Evolutionary conservation across 2,329 filamentous ascomycete species (phyloP).

Genomic region (Exophiala calicioides): DNA sequence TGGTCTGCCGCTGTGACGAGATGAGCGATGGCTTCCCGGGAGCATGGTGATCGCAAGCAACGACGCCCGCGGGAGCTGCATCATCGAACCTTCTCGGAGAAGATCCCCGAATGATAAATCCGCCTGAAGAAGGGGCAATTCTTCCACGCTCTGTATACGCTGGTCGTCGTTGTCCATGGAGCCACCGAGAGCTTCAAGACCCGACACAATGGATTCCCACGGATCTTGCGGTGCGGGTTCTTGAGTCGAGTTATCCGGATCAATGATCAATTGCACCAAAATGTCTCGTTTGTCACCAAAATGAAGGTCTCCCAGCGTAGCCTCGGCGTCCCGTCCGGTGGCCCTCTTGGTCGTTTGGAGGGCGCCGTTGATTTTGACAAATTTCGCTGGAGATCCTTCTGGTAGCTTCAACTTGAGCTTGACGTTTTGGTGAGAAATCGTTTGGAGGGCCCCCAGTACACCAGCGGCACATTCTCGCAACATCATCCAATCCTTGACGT

Average conservation of each 20-base stretch:
- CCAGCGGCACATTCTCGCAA: constrained; percentile 92
- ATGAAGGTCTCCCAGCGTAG: constrained; percentile 82
- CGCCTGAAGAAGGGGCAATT: constrained; percentile 91
- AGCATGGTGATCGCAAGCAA: constrained; percentile 92
- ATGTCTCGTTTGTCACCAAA: constrained; percentile 97
- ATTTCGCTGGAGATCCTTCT: constrained; percentile 95
- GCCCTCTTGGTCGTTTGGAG: constrained; percentile 95
- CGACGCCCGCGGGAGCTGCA: constrained; percentile 84
- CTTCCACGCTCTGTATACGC: constrained; percentile 81
- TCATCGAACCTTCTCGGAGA: constrained; percentile 79
- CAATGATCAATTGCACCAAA: constrained; percentile 88
- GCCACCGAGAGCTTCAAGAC: constrained; percentile 87
- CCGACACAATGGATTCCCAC: constrained; percentile 97
- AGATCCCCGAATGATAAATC: constrained; percentile 94
- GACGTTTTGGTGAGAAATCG: constrained; percentile 95
- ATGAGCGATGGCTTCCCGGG: constrained; percentile 66
- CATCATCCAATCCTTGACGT: constrained; percentile 99
- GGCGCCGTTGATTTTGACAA: constrained; percentile 96
- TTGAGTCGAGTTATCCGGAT: constrained; percentile 77
- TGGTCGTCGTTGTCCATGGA: constrained; percentile 83
- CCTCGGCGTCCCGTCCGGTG: constrained; percentile 90
- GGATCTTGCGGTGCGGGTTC: constrained; percentile 89
- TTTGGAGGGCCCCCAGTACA: constrained; percentile 87
- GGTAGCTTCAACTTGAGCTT: constrained; percentile 92
- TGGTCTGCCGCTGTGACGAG: constrained; percentile 57